Conservation (phyloP, 352 stramenopile genomes). For the Globisporangium cystogenes region DNA sequence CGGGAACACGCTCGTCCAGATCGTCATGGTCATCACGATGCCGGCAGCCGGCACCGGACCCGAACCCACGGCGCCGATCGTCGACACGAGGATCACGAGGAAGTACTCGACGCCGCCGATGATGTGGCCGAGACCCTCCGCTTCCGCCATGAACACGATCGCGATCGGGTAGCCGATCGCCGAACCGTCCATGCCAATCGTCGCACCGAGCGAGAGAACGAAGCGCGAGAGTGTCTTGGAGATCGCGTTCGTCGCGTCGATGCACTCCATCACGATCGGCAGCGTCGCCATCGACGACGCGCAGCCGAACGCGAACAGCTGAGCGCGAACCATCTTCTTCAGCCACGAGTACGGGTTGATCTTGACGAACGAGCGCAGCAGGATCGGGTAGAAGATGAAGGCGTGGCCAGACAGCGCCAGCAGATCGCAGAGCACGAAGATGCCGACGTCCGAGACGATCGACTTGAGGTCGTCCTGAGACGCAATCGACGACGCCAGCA, state of each 20-base stretch:
- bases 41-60: conserved; percentile 13
- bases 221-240: conserved; percentile 42
- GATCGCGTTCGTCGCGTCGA: conserved; percentile 57
- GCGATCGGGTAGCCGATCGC: conserved; percentile 22
- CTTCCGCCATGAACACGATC: conserved; percentile 34
- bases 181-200: conserved; percentile 30
- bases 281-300: conserved; percentile 25
- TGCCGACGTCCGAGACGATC: conserved; percentile 12
- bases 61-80: conserved; percentile 15
- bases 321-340: conserved; percentile 18
- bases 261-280: conserved; percentile 35
- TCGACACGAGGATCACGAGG: conserved; percentile 21
- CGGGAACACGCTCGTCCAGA: conserved; percentile 24
- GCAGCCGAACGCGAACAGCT: conserved; percentile 31
- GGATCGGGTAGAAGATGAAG: conserved; percentile 19
- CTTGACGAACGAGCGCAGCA: conserved; percentile 17
- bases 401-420: conserved; percentile 12
- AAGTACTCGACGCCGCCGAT: conserved; percentile 17
- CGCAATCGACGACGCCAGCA: conserved; percentile 26
- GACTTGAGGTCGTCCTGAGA: conserved; percentile 16
- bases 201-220: conserved; percentile 61
- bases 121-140: conserved; percentile 13
- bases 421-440: conserved; percentile 16
- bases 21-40: conserved; percentile 21
- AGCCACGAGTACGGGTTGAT: conserved; percentile 16